phyloP scores from a whole-genome alignment of 129 eudicot genomes.

The Solidago caesia region DNA sequence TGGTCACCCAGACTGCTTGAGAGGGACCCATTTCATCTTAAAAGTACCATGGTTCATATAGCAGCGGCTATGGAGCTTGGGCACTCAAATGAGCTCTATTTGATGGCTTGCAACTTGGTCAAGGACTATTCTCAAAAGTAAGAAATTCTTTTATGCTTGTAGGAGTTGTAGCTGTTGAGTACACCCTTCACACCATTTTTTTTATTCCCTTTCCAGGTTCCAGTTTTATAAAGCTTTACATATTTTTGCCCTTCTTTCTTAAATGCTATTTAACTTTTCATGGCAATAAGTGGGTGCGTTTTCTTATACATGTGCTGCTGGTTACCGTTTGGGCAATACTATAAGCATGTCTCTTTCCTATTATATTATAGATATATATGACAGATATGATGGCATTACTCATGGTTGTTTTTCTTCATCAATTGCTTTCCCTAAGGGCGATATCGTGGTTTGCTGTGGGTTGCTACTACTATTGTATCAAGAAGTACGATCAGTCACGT shows the following conservation, averaged over 20 bases:
- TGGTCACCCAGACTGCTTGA: constrained; percentile 73
- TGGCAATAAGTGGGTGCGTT: background rate
- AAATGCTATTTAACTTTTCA: too few relatives aligned
- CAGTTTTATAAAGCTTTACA: too few relatives aligned
- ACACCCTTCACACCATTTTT: background rate
- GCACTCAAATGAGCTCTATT: constrained; percentile 93
- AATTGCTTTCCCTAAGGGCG: constrained; percentile 51
- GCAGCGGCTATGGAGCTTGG: constrained; percentile 99
- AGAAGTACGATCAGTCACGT: constrained; percentile 92
- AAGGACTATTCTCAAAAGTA: constrained; percentile 98
- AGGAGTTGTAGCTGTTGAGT: background rate
- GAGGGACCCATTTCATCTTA: constrained; percentile 92
- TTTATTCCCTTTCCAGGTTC: background rate
- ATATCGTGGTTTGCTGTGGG: constrained; percentile 99
- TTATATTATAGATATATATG: background rate
- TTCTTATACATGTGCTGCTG: background rate
- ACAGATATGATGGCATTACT: background rate
- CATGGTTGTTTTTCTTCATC: constrained; percentile 1
- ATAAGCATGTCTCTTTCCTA: background rate
- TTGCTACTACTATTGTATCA: constrained; percentile 92
- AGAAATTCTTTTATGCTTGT: constrained; percentile 20
- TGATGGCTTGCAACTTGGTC: constrained; percentile 92
- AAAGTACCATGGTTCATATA: constrained; percentile 87
- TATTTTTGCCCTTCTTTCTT: too few relatives aligned
- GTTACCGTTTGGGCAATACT: background rate